phyloP scores from a whole-genome alignment of 352 stramenopile genomes.

The Phytopythium cucurbitacearum region DNA sequence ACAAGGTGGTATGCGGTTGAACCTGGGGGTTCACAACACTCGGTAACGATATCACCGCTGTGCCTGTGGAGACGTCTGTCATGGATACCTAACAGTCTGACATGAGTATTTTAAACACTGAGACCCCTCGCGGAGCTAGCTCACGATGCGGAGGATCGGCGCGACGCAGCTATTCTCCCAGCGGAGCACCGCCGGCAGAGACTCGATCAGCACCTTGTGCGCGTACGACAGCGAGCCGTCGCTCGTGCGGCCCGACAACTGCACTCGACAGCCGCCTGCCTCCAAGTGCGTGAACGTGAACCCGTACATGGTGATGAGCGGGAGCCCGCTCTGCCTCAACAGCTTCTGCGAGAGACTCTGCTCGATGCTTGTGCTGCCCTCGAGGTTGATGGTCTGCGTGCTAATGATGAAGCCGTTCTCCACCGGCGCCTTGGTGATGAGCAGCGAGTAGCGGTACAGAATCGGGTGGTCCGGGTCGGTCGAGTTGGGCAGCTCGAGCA shows the following conservation, averaged over 20 bases:
- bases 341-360: constrained; percentile 20
- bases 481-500: constrained; percentile 22
- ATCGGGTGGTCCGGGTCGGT: constrained; percentile 24
- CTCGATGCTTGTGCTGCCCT: constrained; percentile 5
- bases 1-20: no score
- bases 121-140: background rate
- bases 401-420: constrained; percentile 20
- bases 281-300: constrained; percentile 21
- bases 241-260: constrained; percentile 22
- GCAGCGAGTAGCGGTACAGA: constrained; percentile 20
- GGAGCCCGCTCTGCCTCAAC: constrained; percentile 12
- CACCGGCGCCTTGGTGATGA: constrained; percentile 17
- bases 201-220: constrained; percentile 31
- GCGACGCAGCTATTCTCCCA: constrained; percentile 35
- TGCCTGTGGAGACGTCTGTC: no score
- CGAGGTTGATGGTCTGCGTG: constrained; percentile 27
- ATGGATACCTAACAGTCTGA: background rate
- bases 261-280: constrained; percentile 19
- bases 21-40: no score
- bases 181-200: constrained; percentile 30
- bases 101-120: background rate
- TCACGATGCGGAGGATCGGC: constrained; percentile 25
- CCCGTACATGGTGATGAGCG: constrained; percentile 31
- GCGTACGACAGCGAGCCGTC: constrained; percentile 24
- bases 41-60: no score